Base-by-base conservation (phyloP, 495 filamentous ascomycete species). In the Cercophora samala region DNA sequence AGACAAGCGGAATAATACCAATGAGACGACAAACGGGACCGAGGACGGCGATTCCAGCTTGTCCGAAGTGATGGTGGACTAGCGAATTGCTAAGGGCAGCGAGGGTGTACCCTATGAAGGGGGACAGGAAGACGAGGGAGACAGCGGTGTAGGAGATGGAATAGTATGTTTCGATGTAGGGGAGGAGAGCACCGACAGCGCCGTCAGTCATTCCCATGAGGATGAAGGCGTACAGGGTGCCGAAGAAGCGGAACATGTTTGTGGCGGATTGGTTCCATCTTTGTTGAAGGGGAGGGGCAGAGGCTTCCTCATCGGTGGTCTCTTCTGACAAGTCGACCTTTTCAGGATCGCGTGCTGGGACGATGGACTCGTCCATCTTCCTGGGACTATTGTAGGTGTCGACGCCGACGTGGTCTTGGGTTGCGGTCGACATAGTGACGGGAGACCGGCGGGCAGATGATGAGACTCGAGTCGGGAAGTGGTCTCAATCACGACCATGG, bases 201-300 rank as follows among this genome's bases (percentile, higher is more conserved):
- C 88, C 90, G 80, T 97, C 93, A 74, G 92, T 95, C 71, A 86
- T 83, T 6, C 93, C 93, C 86, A 95, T 88, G 5, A 91, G 84
- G 17, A 92, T 78, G 71, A 97, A 95, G 58, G 78, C 81, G 81
- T 86, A 91, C 69, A 91, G 88, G n/a, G 89, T 87, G 3, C 88
- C 77, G 26, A 87, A 75, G 8, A 87, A 82, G 19, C 92, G 85
- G 68, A 79, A 87, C 15, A 88, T 80, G 77, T 93, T 95, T 21
- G 81, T 80, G 13, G 80, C 76, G 2, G 90, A 84, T 26, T 84
- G 72, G 70, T 97, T 95, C 93, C 93, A 96, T 75, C 62, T 23
- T 59, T 66, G 55, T 11, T 64, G 67, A 32, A 26, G 18, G 3
- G 61, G n/a, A 11, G 18, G 55, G 64, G 17, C 1, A 26, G 22